These are phyloP conservation scores for Linnemannia zychae DNA, from an alignment of 192 early-diverging fungal species.

Conservation along the genomic window DNA sequence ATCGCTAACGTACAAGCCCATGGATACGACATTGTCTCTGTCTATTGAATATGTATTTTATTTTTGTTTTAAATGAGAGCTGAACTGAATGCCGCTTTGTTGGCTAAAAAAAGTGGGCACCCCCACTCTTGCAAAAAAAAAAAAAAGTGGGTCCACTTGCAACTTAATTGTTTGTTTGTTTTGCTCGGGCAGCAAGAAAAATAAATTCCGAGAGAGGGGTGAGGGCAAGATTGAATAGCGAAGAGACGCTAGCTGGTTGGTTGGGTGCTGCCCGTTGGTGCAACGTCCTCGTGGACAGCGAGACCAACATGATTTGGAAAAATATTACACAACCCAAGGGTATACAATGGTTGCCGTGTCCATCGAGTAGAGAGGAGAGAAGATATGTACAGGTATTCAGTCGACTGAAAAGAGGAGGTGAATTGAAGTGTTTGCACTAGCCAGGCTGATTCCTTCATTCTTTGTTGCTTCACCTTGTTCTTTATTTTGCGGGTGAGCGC, in stretches of 20 bases:
- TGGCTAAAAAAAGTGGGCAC: constrained; percentile 2
- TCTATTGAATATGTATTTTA: neutral
- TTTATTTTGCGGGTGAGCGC: neutral
- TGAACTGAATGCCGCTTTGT: too few relatives aligned
- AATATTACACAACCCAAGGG: neutral
- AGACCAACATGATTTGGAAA: neutral
- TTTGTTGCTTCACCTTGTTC: neutral
- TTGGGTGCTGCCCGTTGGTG: neutral
- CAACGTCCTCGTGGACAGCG: neutral
- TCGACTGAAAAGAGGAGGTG: neutral
- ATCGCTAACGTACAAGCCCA: neutral
- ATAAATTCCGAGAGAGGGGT: neutral
- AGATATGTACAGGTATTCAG: neutral
- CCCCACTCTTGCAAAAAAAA: neutral
- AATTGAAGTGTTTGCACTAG: neutral
- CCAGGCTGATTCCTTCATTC: neutral
- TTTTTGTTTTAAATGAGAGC: neutral
- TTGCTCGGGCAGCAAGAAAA: neutral
- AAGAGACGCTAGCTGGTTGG: neutral
- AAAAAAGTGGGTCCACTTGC: neutral
- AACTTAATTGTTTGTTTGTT: neutral
- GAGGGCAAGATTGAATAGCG: neutral
- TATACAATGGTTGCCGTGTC: too few relatives aligned
- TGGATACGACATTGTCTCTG: neutral
- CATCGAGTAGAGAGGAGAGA: neutral